Percentiles rank a stretch among this genome's conserved stretches.
These are phyloP conservation scores for Xerocomus brunneocitrinus DNA, from an alignment of 768 basidiomycete genomes.

Conservation along the genomic window DNA sequence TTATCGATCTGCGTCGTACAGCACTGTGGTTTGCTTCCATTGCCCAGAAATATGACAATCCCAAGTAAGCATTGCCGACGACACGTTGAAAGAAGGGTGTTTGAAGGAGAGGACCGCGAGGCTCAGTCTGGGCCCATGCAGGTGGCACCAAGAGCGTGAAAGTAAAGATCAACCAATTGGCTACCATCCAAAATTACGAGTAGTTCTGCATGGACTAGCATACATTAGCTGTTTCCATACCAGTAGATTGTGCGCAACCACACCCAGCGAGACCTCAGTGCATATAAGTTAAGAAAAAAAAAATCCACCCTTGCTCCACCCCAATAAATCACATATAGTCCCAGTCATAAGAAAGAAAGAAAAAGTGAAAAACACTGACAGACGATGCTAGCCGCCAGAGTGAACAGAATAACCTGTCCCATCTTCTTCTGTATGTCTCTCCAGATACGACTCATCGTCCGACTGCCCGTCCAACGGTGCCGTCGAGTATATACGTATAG, in stretches of 20 bases:
- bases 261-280: constrained; percentile 11
- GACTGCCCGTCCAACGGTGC: constrained; percentile 23
- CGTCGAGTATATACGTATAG: constrained; percentile 68
- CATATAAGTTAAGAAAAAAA: constrained; percentile 21
- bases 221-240: constrained; percentile 27
- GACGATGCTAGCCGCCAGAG: constrained; percentile 22
- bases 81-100: constrained; percentile 17
- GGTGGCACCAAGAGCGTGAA: neutral
- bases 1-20: constrained; percentile 13
- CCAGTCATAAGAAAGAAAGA: neutral
- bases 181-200: constrained; percentile 18
- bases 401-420: constrained; percentile 24
- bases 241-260: constrained; percentile 13
- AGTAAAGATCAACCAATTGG: constrained; percentile 8
- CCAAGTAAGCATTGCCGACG: constrained; percentile 5
- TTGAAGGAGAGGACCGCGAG: neutral
- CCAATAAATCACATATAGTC: constrained; percentile 14
- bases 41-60: constrained; percentile 14
- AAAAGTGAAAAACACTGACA: neutral
- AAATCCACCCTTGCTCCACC: neutral
- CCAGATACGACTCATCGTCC: constrained; percentile 24
- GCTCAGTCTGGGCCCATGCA: neutral
- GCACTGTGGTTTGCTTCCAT: constrained; percentile 24
- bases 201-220: constrained; percentile 17
- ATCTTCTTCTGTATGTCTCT: constrained; percentile 22